These are phyloP conservation scores for Medicago ruthenica DNA, from an alignment of 306 rosid species.

Conservation along the genomic window DNA sequence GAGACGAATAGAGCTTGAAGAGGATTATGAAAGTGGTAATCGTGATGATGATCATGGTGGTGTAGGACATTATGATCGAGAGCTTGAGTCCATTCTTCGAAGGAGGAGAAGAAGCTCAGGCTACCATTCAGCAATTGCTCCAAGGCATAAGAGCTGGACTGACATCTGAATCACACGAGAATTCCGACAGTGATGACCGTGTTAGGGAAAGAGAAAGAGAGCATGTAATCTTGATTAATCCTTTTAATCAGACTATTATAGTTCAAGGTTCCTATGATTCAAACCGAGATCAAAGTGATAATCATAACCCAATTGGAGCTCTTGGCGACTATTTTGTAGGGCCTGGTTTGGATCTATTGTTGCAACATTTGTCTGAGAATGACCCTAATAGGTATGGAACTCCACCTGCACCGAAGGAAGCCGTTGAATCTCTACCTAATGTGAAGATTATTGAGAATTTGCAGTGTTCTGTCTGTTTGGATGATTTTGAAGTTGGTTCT, in stretches of 20 bases:
- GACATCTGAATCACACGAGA: constrained; percentile 59
- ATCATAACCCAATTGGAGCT: constrained; percentile 58
- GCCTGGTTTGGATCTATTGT: constrained; percentile 73
- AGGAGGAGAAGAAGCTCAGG: constrained; percentile 80
- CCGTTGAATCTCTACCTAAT: constrained; percentile 67
- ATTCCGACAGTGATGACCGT: constrained; percentile 46
- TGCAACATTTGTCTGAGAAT: constrained; percentile 85
- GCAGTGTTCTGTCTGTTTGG: constrained; percentile 85
- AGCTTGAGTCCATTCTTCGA: constrained; percentile 60
- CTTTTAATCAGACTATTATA: constrained; percentile 64
- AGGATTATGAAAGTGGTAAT: constrained; percentile 49
- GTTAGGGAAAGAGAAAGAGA: constrained; percentile 60
- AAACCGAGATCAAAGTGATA: constrained; percentile 49
- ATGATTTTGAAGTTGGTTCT: constrained; percentile 68
- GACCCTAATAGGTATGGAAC: constrained; percentile 81
- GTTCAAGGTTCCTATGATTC: constrained; percentile 58
- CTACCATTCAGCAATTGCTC: constrained; percentile 73
- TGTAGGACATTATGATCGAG: constrained; percentile 53
- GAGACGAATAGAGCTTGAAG: constrained; percentile 55
- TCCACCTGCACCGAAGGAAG: constrained; percentile 81
- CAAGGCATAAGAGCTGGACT: constrained; percentile 76
- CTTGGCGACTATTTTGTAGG: constrained; percentile 77
- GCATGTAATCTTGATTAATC: constrained; percentile 66
- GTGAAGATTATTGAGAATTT: constrained; percentile 54
- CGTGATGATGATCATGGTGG: constrained; percentile 31